Conservation (phyloP, 768 basidiomycete species). For the Auriculariales sp. region DNA sequence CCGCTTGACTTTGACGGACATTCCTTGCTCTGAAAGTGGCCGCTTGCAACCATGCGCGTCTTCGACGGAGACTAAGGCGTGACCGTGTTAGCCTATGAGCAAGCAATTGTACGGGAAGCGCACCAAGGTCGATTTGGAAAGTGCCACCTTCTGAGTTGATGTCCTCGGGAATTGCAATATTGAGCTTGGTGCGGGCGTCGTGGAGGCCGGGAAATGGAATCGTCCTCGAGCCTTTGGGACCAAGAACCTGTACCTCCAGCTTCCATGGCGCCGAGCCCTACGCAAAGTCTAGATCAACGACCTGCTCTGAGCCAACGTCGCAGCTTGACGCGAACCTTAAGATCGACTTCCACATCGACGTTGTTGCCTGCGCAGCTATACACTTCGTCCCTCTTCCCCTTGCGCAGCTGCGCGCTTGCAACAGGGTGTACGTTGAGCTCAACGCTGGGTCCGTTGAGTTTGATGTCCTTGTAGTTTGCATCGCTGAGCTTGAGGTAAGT, state of each 20-base stretch:
- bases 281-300: neutral
- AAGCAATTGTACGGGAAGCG: constrained; percentile 8
- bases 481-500: constrained; percentile 70
- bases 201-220: constrained; percentile 41
- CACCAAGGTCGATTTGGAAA: constrained; percentile 70
- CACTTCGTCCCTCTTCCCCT: constrained; percentile 25
- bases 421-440: constrained; percentile 84
- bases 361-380: constrained; percentile 61
- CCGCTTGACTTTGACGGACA: constrained; percentile 73
- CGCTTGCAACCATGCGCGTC: constrained; percentile 83
- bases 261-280: constrained; percentile 89
- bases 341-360: constrained; percentile 67
- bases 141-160: constrained; percentile 55
- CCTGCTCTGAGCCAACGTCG: too few species aligned
- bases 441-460: constrained; percentile 61
- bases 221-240: constrained; percentile 50
- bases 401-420: constrained; percentile 63
- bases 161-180: constrained; percentile 51
- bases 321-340: constrained; percentile 49
- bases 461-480: constrained; percentile 64
- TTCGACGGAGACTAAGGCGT: constrained; percentile 54
- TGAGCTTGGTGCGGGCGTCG: constrained; percentile 36
- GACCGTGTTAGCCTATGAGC: constrained; percentile 7
- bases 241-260: constrained; percentile 67
- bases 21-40: constrained; percentile 54